These are phyloP conservation scores for Geosmithia putterillii DNA, from an alignment of 2,329 filamentous ascomycete genomes.

Conservation along the genomic window DNA sequence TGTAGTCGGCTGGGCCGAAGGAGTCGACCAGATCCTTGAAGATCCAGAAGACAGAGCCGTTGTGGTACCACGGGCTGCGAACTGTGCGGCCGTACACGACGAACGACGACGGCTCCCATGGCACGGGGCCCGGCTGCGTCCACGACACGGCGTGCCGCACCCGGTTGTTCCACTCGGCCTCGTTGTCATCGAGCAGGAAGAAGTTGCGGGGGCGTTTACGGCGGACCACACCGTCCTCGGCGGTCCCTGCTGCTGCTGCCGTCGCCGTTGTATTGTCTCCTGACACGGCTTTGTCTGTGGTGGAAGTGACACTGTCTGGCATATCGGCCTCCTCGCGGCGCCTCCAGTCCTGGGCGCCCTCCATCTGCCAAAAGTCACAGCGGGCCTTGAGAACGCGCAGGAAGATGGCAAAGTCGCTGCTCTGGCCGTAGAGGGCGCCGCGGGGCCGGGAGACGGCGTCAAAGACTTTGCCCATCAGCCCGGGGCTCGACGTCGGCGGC, in stretches of 20 bases:
- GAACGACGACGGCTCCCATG: slow-evolving; percentile 30
- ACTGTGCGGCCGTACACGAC: slow-evolving; percentile 54
- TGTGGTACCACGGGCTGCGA: slow-evolving; percentile 41
- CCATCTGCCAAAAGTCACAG: slow-evolving; percentile 79
- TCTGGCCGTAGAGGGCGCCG: slow-evolving; percentile 44
- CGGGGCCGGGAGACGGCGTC: slow-evolving; percentile 20
- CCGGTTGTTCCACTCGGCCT: slow-evolving; percentile 13
- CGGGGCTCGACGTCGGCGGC: slow-evolving; percentile 31
- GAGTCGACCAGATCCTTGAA: slow-evolving; percentile 56
- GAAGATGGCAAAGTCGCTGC: slow-evolving; percentile 65
- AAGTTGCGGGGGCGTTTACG: slow-evolving; percentile 17
- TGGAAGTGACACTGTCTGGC: neutral
- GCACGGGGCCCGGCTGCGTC: slow-evolving; percentile 7
- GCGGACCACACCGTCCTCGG: slow-evolving; percentile 4
- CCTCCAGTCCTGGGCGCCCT: slow-evolving; percentile 61
- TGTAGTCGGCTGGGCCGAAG: slow-evolving; percentile 73
- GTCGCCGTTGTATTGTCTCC: neutral
- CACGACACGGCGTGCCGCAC: slow-evolving; percentile 12
- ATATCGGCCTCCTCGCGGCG: slow-evolving; percentile 30
- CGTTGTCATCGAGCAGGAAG: slow-evolving; percentile 12
- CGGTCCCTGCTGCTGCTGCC: neutral
- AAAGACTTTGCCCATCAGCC: slow-evolving; percentile 35
- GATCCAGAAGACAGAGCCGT: slow-evolving; percentile 50
- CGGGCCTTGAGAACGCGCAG: slow-evolving; percentile 64
- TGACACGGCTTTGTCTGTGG: neutral